Base-by-base conservation (phyloP, 2,329 filamentous ascomycete genomes). In the Aspergillus fischeri region DNA sequence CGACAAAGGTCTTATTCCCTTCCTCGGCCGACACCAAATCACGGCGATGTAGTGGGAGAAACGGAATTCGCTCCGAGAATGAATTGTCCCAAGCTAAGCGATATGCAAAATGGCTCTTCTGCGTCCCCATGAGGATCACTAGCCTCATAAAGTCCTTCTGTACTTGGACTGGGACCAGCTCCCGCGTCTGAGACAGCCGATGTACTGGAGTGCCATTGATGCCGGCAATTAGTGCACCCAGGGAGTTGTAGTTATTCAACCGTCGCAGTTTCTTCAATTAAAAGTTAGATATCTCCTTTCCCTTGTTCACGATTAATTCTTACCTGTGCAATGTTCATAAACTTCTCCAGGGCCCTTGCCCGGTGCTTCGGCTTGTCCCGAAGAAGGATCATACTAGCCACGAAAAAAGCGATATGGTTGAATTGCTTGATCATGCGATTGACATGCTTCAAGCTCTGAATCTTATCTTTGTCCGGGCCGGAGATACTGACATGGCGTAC, bases 21-120 rank as follows among this genome's bases (percentile, higher is more conserved):
- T 96, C 90, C 69, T 96, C 91, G 0, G 94, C 93, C 11, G 90
- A 91, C 1, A 96, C 91, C 25, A 99, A 81, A 75, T 99, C 94
- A 62, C 92, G 85, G 47, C 91, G 85, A 70, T 96, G 91, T 28
- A 97, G 81, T 2, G 94, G 93, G 52, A 97, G 87, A 72, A 96
- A 97, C 0, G 94, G 94, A 49, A 99, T 97, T 29, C 92, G 85
- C 63, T 95, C 91, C 10, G 90, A 80, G 1, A 91, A 89, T 20
- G 91, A 95, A 70, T 97, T 99, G 66, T 97, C 92, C 92, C 94
- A 97, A 0, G 94, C 94, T 29, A 97, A 78, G n/a, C 94, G 89
- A 74, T 99, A 99, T 8, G 93, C 91, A 63, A 92, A 95, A 72
- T 97, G 90, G 62, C 90, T 93, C 76, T 94, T 94, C 65, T 93